Base-by-base conservation (phyloP, 495 filamentous ascomycete genomes). In the Apiosordaria backusii region DNA sequence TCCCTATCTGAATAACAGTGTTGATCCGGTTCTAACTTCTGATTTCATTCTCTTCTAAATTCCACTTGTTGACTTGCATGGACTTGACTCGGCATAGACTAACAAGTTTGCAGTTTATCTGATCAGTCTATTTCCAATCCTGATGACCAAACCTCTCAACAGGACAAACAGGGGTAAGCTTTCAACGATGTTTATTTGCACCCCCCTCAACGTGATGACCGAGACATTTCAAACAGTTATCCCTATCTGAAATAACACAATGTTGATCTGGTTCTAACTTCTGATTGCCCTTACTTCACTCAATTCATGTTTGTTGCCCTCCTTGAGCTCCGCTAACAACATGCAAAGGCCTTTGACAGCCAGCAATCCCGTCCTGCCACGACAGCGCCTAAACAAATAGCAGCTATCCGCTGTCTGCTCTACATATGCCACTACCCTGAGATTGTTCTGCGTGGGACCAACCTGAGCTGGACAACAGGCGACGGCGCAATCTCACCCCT, bases 181-280 rank as follows among this genome's bases (percentile, higher is more conserved):
- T 59, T 59, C 18, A 35, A 15, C 21, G 50, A 4, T 59, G 10
- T 59, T 59, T 59, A 21, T 7, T 18, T 59, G 16, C 16, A 27
- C 29, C 27, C 19, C 9, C 27, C n/a, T 27, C 45, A 45, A n/a
- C 27, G 21, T 61, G 59, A 61, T 61, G 27, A 61, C 59, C 59
- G 25, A 61, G 59, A 61, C 59, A 35, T 40, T 19, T 61, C 59
- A 27, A 61, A 61, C 3, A 61, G 59, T 61, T 61, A 61, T 61
- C 29, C 59, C 59, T 50, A 45, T 35, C 59, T 61, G 27, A 61
- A 61, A 55, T 55, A 55, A 61, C 59, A 61, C 29, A 61, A 18
- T 64, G 50, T 64, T 50, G 29, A 27, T 45, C 23, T 40, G 19
- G 59, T 64, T 61, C 61, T 27, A 60, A 59, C 58, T 61, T 61